Base-by-base conservation (phyloP, 495 filamentous ascomycete species). In the Lichina pygmaea region DNA sequence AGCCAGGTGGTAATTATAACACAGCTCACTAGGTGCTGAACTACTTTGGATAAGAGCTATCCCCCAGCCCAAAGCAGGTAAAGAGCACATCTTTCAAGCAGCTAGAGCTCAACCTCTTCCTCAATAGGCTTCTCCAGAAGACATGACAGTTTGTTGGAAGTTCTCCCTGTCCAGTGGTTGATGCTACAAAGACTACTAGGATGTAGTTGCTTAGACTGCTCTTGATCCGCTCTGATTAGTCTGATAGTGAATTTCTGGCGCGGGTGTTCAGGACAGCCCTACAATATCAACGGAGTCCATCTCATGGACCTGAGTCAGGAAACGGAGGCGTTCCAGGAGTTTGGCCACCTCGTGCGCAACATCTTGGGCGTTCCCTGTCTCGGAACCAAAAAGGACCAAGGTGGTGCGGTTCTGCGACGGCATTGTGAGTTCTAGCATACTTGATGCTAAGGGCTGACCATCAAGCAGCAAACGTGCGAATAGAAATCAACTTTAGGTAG, bases 131-230 rank as follows among this genome's bases (percentile, higher is more conserved):
- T 53, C 71, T 84, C 89, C 89, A 99, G 53, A 95, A 86, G 11
- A 60, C 62, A 36, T 70, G 64, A 8, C 75, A 70, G 64, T 94
- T 94, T 12, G 63, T 65, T 3, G 91, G 86, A 49, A 99, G 59
- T 48, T 95, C 85, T 7, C 89, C 89, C 60, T 99, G 91, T 6
- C 89, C 89, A 2, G 89, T 93, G 0, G 91, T 95, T 0, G 86
- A 93, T 9, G 85, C 62, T 43, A 79, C 75, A 50, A 95, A 75
- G 42, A 95, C 67, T 6, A 77, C 68, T 24, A 93, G 53, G 0
- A 69, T 69, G 42, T 72, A 66, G 32, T 67, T 60, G 11, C 54
- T 49, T 6, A 79, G 55, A 0, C 54, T 50, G 17, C 60, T 58
- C 70, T 74, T 44, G 30, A 46, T 44, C 8, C 12, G 41, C 43